These are phyloP conservation scores for Penstemon barbatus DNA, from an alignment of 257 asterid genomes.

Conservation along the genomic window DNA sequence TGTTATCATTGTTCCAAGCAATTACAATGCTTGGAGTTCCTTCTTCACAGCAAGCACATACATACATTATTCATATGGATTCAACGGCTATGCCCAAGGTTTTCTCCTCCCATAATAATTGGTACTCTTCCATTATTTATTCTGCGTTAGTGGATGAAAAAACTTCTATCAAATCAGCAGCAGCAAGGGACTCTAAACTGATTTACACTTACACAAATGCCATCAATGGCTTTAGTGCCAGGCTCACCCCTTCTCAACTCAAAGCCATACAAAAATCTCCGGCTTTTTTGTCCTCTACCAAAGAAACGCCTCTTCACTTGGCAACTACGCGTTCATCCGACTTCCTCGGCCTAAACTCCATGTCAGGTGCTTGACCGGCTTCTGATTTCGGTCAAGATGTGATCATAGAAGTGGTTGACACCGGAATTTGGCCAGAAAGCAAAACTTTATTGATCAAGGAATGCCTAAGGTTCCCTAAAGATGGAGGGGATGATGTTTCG, in stretches of 20 bases:
- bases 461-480: conserved; percentile 37
- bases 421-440: conserved; percentile 59
- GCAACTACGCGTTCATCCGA: conserved; percentile 47
- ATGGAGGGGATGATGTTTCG: too few relatives aligned
- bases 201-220: conserved; percentile 43
- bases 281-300: conserved; percentile 38
- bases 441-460: conserved; percentile 44
- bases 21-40: too few relatives aligned
- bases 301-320: conserved; percentile 30
- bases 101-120: conserved; percentile 37
- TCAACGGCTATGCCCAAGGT: conserved; percentile 45
- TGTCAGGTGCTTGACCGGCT: conserved; percentile 44
- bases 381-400: conserved; percentile 47
- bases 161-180: neutral
- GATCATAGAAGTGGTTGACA: conserved; percentile 45
- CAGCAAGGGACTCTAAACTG: conserved; percentile 22
- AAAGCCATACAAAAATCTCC: conserved; percentile 31
- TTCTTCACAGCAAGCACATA: neutral
- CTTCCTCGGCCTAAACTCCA: conserved; percentile 44
- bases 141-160: conserved; percentile 18
- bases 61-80: conserved; percentile 50
- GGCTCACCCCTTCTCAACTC: conserved; percentile 39
- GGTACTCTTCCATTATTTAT: conserved; percentile 40
- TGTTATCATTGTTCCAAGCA: too few relatives aligned
- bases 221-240: conserved; percentile 49